phyloP scores from a whole-genome alignment of 495 filamentous ascomycete genomes.

The Penicillium arizonense region DNA sequence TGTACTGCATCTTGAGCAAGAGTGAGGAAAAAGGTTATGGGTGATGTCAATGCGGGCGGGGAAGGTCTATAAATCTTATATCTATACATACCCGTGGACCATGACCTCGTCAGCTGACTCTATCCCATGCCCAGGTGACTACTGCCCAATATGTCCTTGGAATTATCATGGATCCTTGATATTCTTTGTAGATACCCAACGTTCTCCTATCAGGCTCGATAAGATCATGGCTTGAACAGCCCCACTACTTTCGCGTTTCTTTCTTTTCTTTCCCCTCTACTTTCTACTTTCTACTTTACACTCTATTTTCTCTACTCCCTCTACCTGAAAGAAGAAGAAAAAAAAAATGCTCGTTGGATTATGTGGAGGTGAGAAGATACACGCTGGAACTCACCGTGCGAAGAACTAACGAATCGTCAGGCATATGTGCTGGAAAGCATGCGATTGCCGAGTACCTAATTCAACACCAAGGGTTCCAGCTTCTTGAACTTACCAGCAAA shows the following conservation, averaged over 20 bases:
- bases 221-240: constrained; percentile 1
- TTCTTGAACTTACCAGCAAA: constrained; percentile 32
- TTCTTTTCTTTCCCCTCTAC: not conserved
- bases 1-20: constrained; percentile 54
- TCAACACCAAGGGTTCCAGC: constrained; percentile 69
- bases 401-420: constrained; percentile 42
- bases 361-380: constrained; percentile 69
- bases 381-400: constrained; percentile 1
- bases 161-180: too few relatives aligned
- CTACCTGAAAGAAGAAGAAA: not conserved
- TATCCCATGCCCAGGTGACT: not conserved
- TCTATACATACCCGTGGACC: too few relatives aligned
- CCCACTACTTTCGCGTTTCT: constrained; percentile 2
- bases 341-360: constrained; percentile 83
- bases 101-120: not conserved
- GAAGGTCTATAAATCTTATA: not conserved
- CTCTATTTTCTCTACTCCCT: not conserved
- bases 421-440: constrained; percentile 86
- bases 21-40: not conserved
- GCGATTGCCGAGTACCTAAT: constrained; percentile 82
- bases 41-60: not conserved
- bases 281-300: not conserved
- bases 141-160: too few relatives aligned
- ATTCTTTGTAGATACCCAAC: not conserved
- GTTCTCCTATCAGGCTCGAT: constrained; percentile 6